Evolutionary conservation across 192 early-diverging fungal genomes (phyloP).

Genomic region (Gonapodya prolifera): DNA sequence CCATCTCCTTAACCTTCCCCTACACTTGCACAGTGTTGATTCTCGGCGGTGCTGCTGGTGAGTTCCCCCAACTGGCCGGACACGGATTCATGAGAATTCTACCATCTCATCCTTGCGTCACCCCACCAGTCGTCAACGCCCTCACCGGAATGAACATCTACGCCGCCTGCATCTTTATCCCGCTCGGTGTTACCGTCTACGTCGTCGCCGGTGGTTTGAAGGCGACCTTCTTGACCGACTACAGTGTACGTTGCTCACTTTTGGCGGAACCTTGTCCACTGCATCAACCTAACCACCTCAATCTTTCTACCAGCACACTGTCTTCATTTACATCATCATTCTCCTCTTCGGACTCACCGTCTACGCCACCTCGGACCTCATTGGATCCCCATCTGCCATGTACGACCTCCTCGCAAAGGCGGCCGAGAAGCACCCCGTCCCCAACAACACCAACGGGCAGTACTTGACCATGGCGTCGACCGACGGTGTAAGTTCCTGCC

Average conservation of each 20-base stretch:
- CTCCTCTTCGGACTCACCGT: conserved; percentile 54
- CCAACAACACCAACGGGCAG: conserved; percentile 41
- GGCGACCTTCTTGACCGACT: conserved; percentile 62
- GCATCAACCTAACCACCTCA: conserved; percentile 14
- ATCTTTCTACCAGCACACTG: neutral
- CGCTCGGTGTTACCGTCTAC: conserved; percentile 38
- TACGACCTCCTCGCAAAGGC: conserved; percentile 47
- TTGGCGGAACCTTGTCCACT: too few species aligned
- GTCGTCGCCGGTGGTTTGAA: conserved; percentile 52
- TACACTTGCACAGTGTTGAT: too few species aligned
- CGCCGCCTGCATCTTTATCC: conserved; percentile 46
- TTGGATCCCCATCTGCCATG: conserved; percentile 53
- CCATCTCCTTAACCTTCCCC: too few species aligned
- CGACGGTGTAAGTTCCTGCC: conserved; percentile 29
- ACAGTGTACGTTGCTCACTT: too few species aligned
- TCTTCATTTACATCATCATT: conserved; percentile 53
- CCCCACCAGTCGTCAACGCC: conserved; percentile 48
- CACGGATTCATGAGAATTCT: too few species aligned
- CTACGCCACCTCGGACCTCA: conserved; percentile 39
- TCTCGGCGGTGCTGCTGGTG: too few species aligned
- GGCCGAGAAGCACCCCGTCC: conserved; percentile 32
- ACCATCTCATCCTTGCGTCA: conserved; percentile 24
- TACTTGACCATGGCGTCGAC: conserved; percentile 53
- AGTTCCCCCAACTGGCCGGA: too few species aligned
- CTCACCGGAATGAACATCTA: conserved; percentile 54